Evolutionary conservation across 331 rosid genomes (phyloP).

Genomic region (Malus hybrid): DNA sequence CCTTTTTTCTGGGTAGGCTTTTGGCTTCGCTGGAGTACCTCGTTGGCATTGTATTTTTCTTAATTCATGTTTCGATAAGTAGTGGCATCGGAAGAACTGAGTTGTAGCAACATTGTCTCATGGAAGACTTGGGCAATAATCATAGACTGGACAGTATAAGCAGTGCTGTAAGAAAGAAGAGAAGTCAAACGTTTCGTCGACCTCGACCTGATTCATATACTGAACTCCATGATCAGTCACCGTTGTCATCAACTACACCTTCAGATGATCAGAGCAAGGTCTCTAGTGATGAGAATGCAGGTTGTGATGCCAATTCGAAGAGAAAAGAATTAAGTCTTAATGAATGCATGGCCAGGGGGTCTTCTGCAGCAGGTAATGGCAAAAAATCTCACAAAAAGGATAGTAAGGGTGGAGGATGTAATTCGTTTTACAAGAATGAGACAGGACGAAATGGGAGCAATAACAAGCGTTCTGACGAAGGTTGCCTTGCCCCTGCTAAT

Average conservation of each 20-base stretch:
- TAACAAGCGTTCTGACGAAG: slow-evolving; percentile 63
- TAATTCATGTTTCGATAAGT: slow-evolving; percentile 3
- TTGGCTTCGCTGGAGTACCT: slow-evolving; percentile 6
- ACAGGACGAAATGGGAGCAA: slow-evolving; percentile 35
- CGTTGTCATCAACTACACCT: slow-evolving; percentile 55
- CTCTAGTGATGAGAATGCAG: slow-evolving; percentile 72
- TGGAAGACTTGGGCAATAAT: slow-evolving; percentile 59
- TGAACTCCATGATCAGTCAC: slow-evolving; percentile 50
- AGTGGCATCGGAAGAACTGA: slow-evolving; percentile 7
- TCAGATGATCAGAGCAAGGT: slow-evolving; percentile 67
- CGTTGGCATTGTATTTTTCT: slow-evolving; percentile 12
- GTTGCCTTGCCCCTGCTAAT: slow-evolving; percentile 85
- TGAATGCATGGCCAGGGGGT: slow-evolving; percentile 41
- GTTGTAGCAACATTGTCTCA: slow-evolving; percentile 12
- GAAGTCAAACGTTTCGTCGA: slow-evolving; percentile 76
- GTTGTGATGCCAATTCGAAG: slow-evolving; percentile 43
- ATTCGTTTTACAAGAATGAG: slow-evolving; percentile 41
- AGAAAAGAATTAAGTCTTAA: slow-evolving; percentile 71
- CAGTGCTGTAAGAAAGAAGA: slow-evolving; percentile 71
- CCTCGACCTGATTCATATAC: slow-evolving; percentile 66
- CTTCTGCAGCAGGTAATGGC: slow-evolving; percentile 31
- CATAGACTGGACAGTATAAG: slow-evolving; percentile 42
- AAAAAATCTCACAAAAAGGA: slow-evolving; percentile 35
- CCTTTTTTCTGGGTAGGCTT: slow-evolving; percentile 18
- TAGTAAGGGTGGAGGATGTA: slow-evolving; percentile 47